A percentile compares a stretch with the other conserved stretches of the same genome.
Evolutionary conservation across 2,329 filamentous ascomycete genomes (phyloP).

Genomic region (Neocatenulostroma microsporum): DNA sequence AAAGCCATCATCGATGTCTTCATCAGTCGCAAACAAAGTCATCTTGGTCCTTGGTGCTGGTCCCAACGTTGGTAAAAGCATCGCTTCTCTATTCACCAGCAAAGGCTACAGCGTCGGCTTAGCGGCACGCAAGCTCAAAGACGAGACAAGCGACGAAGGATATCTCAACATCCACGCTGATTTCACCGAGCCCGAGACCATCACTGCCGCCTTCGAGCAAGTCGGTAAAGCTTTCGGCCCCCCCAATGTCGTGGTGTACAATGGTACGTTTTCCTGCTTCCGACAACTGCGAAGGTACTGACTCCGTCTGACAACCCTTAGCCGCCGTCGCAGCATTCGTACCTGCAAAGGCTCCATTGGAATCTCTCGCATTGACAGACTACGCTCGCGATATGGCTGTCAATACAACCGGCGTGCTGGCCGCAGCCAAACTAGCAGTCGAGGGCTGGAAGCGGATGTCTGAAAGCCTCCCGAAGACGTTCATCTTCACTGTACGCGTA

Average conservation of each 20-base stretch:
- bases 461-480: conserved; percentile 28
- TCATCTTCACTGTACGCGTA: conserved; percentile 38
- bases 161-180: conserved; percentile 31
- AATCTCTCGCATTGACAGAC: no score
- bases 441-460: no score
- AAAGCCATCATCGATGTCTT: no score
- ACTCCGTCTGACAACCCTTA: background rate
- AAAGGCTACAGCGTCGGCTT: conserved; percentile 39
- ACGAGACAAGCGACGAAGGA: conserved; percentile 22
- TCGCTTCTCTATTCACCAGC: conserved; percentile 31
- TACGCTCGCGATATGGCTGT: conserved; percentile 28
- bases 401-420: conserved; percentile 33
- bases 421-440: conserved; percentile 33
- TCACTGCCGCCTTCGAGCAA: conserved; percentile 32
- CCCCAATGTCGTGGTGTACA: conserved; percentile 42
- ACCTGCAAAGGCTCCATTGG: no score
- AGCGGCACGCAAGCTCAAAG: conserved; percentile 27
- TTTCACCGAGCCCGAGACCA: conserved; percentile 28
- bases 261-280: conserved; percentile 26
- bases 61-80: conserved; percentile 32
- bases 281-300: no score
- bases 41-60: conserved; percentile 39
- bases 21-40: no score
- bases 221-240: conserved; percentile 30
- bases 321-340: no score